Evolutionary conservation across 139 green algal genomes (phyloP).

Genomic region (Bryopsis sp.): DNA sequence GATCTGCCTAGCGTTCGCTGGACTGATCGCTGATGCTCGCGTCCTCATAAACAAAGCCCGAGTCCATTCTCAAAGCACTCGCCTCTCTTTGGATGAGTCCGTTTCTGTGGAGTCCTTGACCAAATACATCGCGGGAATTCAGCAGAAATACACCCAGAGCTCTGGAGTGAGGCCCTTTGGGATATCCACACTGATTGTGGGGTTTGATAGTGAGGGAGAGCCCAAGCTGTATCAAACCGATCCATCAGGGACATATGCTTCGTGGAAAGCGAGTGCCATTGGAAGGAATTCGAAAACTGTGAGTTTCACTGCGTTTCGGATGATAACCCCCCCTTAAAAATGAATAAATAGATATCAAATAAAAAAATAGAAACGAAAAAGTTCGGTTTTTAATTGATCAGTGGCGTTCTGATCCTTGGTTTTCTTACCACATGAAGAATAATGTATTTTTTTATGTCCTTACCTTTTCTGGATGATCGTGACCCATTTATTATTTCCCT

Average conservation of each 20-base stretch:
- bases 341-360: no score
- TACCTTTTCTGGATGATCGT: no score
- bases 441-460: no score
- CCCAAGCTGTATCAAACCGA: slow-evolving; percentile 94
- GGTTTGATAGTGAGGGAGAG: slow-evolving; percentile 65
- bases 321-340: no score
- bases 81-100: slow-evolving; percentile 77
- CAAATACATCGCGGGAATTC: slow-evolving; percentile 65
- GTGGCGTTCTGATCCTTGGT: no score
- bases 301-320: slow-evolving; percentile 17
- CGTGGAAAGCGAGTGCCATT: slow-evolving; percentile 97
- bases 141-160: slow-evolving; percentile 97
- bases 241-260: slow-evolving; percentile 87
- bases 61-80: slow-evolving; percentile 74
- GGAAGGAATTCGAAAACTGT: slow-evolving; percentile 95
- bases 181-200: slow-evolving; percentile 94
- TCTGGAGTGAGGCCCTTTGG: slow-evolving; percentile 95
- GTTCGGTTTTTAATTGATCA: no score
- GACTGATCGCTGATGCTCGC: slow-evolving; percentile 91
- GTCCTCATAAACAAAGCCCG: slow-evolving; percentile 91
- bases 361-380: no score
- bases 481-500: no score
- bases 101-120: slow-evolving; percentile 87
- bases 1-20: slow-evolving; percentile 93
- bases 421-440: no score